Evolutionary conservation across 2,329 filamentous ascomycete species (phyloP).

Genomic region (Pezicula rhizophila): DNA sequence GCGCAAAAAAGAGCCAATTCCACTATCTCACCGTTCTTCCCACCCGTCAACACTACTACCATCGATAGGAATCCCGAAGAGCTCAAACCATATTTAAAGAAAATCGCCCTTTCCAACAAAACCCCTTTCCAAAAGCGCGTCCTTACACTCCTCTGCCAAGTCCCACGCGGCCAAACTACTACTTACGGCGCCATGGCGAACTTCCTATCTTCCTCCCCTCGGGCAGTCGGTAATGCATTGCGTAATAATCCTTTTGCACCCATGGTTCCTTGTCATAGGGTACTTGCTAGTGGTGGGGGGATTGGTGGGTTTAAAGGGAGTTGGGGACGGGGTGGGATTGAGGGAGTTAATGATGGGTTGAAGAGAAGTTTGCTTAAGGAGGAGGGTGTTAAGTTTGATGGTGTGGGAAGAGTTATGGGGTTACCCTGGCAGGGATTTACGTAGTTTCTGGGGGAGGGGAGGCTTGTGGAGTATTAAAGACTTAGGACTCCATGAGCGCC

Average conservation of each 20-base stretch:
- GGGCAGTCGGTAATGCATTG: conserved; percentile 73
- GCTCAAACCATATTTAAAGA: conserved; percentile 15
- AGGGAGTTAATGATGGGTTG: conserved; percentile 60
- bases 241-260: conserved; percentile 78
- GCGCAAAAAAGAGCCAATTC: not conserved
- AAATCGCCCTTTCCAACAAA: conserved; percentile 17
- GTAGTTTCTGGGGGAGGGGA: conserved; percentile 1
- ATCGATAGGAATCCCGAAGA: conserved; percentile 6
- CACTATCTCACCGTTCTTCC: conserved; percentile 1
- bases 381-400: conserved; percentile 62
- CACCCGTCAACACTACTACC: not conserved
- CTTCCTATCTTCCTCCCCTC: conserved; percentile 63
- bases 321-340: conserved; percentile 55
- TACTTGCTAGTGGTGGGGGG: conserved; percentile 67
- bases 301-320: conserved; percentile 67
- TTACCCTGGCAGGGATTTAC: conserved; percentile 22
- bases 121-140: conserved; percentile 57
- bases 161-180: conserved; percentile 68
- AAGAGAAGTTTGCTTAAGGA: conserved; percentile 46
- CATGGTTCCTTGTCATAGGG: conserved; percentile 73
- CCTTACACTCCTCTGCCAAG: conserved; percentile 68
- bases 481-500: not conserved
- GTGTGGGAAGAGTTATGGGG: conserved; percentile 52
- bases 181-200: conserved; percentile 71
- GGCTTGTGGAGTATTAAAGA: not conserved